Evolutionary conservation across 495 filamentous ascomycete genomes (phyloP), one percentile per base, ranked within the genome.

Genomic region (Tuber indicum): DNA sequence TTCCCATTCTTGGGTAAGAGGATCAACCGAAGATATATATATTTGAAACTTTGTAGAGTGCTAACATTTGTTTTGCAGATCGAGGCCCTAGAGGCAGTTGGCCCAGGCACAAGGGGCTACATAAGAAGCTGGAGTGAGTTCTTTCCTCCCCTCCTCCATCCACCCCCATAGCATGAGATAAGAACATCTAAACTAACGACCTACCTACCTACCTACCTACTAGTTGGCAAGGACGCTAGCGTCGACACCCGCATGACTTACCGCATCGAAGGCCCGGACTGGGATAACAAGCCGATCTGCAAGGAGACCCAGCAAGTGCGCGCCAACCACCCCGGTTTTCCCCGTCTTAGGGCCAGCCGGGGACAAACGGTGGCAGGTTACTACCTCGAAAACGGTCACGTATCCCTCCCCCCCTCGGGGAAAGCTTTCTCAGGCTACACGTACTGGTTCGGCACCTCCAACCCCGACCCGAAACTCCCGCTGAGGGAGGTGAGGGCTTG

Each of bases 401-500:
- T 76, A 66, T 71, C 80, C 19, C 32, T 70, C 32, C 80, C 80
- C 17, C 17, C 46, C 19, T 47, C 26, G 16, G 70, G 23, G 58
- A 47, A 8, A 45, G 73, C 58, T 10, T 75, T 71, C 41, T 45
- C 72, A 7, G 80, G 80, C 7, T 14, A 39, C 21, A 81, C 79
- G 3, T 81, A 82, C 49, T 81, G 79, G 80, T 81, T 78, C n/a
- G 79, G 79, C 41, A 81, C 80, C 1, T 70, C 66, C 4, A 32
- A 81, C 14, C 71, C 46, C 23, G 44, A 46, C 8, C 23, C 46
- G 23, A 71, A 72, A 1, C 42, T 39, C 47, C 75, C 75, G 5
- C 26, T 81, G 16, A 74, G 44, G 19, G 78, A 81, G 49, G 71
- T 81, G 21, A 52, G 74, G 32, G 41, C 69, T 9, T 78, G 79